phyloP scores from a whole-genome alignment of 768 basidiomycete genomes.

The Lactarius indigo region DNA sequence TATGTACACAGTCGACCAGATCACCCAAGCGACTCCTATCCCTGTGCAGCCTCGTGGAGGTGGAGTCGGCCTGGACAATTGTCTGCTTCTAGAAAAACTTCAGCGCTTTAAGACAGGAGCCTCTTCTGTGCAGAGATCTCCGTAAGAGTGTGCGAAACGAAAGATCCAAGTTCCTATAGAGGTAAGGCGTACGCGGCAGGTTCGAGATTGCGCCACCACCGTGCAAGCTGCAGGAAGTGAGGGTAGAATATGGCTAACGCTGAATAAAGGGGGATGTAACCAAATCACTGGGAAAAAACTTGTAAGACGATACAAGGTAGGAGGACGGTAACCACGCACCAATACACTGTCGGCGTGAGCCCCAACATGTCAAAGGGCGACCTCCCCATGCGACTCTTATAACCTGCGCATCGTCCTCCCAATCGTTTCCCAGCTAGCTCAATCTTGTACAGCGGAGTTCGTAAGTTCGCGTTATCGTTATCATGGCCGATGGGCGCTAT shows the following conservation, averaged over 20 bases:
- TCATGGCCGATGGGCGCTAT: slow-evolving; percentile 46
- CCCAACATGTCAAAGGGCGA: slow-evolving; percentile 56
- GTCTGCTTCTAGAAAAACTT: slow-evolving; percentile 6
- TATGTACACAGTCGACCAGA: not conserved
- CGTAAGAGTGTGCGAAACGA: not conserved
- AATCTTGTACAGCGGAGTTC: slow-evolving; percentile 35
- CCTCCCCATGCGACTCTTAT: slow-evolving; percentile 61
- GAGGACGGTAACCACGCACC: slow-evolving; percentile 37
- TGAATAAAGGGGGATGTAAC: not conserved
- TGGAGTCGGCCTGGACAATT: not conserved
- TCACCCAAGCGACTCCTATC: not conserved
- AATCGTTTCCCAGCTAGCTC: slow-evolving; percentile 36
- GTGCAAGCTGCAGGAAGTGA: not conserved
- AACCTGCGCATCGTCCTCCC: slow-evolving; percentile 53
- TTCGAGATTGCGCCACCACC: not conserved
- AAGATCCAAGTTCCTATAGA: not conserved
- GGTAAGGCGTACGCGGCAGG: not conserved
- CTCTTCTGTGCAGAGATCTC: not conserved
- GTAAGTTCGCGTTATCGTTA: slow-evolving; percentile 56
- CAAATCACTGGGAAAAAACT: not conserved
- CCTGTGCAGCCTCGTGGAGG: not conserved
- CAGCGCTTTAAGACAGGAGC: not conserved
- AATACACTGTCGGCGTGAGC: slow-evolving; percentile 53
- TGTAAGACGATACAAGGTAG: not conserved
- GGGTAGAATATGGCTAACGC: not conserved